A percentile compares a stretch with the other conserved stretches of the same genome.
phyloP scores from a whole-genome alignment of 805 yeast species.

The Metschnikowia arizonensis region DNA sequence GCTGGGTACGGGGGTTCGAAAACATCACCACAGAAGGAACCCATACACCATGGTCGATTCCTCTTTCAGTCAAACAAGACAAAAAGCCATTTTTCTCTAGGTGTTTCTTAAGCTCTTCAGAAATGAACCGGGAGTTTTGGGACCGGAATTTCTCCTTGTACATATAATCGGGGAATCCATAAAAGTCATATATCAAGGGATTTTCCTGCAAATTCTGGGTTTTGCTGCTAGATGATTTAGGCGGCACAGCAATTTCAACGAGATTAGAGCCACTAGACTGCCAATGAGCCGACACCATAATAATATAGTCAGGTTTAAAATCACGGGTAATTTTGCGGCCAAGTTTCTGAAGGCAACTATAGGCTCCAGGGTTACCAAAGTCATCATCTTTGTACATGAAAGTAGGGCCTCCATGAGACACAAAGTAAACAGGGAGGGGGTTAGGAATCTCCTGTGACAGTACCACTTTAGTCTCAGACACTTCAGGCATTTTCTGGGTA shows the following conservation, averaged over 20 bases:
- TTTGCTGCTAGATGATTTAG: background rate
- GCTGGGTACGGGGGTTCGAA: constrained; percentile 21
- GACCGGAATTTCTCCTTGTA: constrained; percentile 62
- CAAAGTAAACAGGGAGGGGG: constrained; percentile 57
- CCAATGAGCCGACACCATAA: constrained; percentile 79
- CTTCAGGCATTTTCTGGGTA: too few relatives aligned
- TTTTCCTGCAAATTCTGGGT: constrained; percentile 36
- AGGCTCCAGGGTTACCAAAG: constrained; percentile 61
- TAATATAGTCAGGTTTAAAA: constrained; percentile 60
- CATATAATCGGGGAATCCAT: constrained; percentile 64
- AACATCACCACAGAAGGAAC: constrained; percentile 75
- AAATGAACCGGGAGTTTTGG: constrained; percentile 38
- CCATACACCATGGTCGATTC: constrained; percentile 83
- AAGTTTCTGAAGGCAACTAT: constrained; percentile 42
- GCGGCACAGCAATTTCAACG: constrained; percentile 50
- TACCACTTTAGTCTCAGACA: too few relatives aligned
- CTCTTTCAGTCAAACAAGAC: constrained; percentile 48
- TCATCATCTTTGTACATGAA: constrained; percentile 54
- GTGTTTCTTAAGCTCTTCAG: constrained; percentile 41
- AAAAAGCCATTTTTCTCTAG: constrained; percentile 43
- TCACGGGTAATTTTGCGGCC: constrained; percentile 49
- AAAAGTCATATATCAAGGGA: constrained; percentile 66
- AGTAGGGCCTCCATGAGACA: constrained; percentile 85
- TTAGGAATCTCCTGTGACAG: too few relatives aligned
- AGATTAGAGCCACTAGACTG: constrained; percentile 42